Percentiles rank a stretch among this genome's conserved stretches.
Conservation (phyloP, 441 rosid genomes). For the Macaranga tanarius region DNA sequence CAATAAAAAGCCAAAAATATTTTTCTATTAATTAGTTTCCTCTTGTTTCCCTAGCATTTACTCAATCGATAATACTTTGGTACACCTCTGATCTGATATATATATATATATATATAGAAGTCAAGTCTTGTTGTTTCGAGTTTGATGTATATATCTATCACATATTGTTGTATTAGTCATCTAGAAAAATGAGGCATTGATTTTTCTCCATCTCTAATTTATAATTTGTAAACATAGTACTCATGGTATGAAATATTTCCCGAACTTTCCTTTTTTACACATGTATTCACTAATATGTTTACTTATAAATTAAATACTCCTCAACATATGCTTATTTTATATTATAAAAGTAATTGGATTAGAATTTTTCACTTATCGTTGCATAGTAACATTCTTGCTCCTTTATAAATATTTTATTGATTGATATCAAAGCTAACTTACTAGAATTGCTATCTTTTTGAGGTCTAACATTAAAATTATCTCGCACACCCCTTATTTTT, state of each 20-base stretch:
- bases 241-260: background rate
- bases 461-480: no score
- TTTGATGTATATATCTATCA: background rate
- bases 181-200: background rate
- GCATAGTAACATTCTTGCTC: no score
- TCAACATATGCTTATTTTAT: background rate
- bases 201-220: background rate
- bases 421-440: no score
- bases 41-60: background rate
- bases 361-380: no score
- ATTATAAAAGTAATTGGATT: background rate
- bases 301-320: background rate
- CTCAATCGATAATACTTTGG: background rate
- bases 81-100: background rate
- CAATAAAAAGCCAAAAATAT: background rate
- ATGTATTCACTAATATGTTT: background rate
- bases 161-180: background rate
- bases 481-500: no score
- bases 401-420: no score
- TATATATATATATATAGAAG: background rate
- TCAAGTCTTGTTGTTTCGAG: background rate
- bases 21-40: background rate
- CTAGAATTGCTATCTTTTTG: no score
- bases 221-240: background rate
- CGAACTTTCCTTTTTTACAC: background rate